Percentiles rank a stretch among this genome's conserved stretches.
Evolutionary conservation across 2,329 filamentous ascomycete genomes (phyloP).

Genomic region (Phaeophleospora eucalypticola): DNA sequence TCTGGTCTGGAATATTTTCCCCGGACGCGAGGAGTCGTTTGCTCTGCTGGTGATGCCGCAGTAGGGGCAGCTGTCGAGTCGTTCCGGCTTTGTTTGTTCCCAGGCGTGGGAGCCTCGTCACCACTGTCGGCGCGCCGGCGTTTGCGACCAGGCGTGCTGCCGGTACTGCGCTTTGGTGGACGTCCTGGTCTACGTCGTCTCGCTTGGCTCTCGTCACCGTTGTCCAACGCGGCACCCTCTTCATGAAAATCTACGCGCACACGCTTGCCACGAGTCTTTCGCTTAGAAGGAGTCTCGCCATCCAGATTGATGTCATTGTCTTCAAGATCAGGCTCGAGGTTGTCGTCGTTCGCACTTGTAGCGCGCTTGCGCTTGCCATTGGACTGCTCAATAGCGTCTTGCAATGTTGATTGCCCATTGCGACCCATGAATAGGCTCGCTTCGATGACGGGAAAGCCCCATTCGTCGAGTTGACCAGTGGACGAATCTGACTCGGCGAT

Average conservation of each 20-base stretch:
- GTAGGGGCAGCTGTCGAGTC: not conserved
- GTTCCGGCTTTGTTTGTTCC: too few species aligned
- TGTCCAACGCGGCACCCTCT: not conserved
- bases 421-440: conserved; percentile 35
- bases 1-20: not conserved
- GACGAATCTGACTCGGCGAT: conserved; percentile 8
- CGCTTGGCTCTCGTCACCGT: not conserved
- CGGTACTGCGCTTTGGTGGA: not conserved
- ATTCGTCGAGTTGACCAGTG: conserved; percentile 38
- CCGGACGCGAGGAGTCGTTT: not conserved
- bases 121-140: not conserved
- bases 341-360: too few species aligned
- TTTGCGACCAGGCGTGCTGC: not conserved
- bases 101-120: too few species aligned
- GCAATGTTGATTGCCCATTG: conserved; percentile 41
- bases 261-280: not conserved
- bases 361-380: not conserved
- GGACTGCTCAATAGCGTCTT: not conserved
- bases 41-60: too few species aligned
- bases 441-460: conserved; percentile 44
- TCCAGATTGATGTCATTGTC: too few species aligned
- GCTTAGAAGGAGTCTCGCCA: conserved; percentile 1
- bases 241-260: not conserved
- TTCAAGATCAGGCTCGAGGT: too few species aligned
- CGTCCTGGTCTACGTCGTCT: not conserved